phyloP scores from a whole-genome alignment of 2,329 filamentous ascomycete genomes.

The Hortaea werneckii region DNA sequence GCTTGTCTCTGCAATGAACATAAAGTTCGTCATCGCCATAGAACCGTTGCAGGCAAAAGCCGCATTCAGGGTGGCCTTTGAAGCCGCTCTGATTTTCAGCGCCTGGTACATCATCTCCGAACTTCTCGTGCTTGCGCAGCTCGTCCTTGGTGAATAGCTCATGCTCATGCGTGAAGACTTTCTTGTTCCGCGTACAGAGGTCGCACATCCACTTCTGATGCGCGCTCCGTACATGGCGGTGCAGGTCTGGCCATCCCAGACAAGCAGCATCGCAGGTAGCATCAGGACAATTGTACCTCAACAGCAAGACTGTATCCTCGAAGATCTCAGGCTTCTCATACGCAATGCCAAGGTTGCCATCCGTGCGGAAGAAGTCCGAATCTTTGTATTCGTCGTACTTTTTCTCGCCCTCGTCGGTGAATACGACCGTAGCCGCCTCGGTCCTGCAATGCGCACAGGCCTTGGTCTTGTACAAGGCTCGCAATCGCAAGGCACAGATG shows the following conservation, averaged over 20 bases:
- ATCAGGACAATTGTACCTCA: slow-evolving; percentile 93
- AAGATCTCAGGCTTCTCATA: slow-evolving; percentile 85
- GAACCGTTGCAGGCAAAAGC: slow-evolving; percentile 83
- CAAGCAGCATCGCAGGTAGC: slow-evolving; percentile 74
- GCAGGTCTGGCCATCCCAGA: slow-evolving; percentile 66
- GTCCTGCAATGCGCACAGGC: slow-evolving; percentile 92
- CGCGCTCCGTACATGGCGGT: slow-evolving; percentile 67
- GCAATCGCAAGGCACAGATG: slow-evolving; percentile 83
- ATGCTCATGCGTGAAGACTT: slow-evolving; percentile 97
- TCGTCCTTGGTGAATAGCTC: slow-evolving; percentile 77
- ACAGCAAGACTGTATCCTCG: slow-evolving; percentile 75
- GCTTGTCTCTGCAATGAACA: slow-evolving; percentile 82
- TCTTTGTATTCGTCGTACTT: slow-evolving; percentile 73
- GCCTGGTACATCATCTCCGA: slow-evolving; percentile 83
- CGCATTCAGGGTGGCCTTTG: slow-evolving; percentile 88
- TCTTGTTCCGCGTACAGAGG: slow-evolving; percentile 87
- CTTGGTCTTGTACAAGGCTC: slow-evolving; percentile 91
- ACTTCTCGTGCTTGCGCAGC: slow-evolving; percentile 76
- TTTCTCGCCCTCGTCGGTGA: slow-evolving; percentile 76
- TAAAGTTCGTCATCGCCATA: slow-evolving; percentile 95
- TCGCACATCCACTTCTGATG: slow-evolving; percentile 88
- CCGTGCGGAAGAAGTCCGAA: slow-evolving; percentile 63
- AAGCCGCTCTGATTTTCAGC: slow-evolving; percentile 90
- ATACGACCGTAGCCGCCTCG: slow-evolving; percentile 72
- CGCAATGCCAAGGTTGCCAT: slow-evolving; percentile 80